Evolutionary conservation across 768 basidiomycete genomes (phyloP).

Genomic region (Termitomyces sp.): DNA sequence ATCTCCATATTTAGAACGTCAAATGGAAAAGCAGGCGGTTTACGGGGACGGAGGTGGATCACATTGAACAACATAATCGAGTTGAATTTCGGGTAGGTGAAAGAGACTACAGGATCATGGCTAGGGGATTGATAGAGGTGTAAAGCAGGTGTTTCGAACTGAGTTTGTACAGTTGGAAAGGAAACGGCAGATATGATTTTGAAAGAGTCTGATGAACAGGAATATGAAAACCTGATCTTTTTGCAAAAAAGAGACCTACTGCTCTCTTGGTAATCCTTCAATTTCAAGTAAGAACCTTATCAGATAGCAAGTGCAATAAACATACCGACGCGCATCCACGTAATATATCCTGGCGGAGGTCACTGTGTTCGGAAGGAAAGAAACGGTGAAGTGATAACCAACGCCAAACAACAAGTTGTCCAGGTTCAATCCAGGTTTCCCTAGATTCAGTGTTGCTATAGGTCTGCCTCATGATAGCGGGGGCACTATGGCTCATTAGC

Average conservation of each 20-base stretch:
- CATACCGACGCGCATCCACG: constrained; percentile 60
- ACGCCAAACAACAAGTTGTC: constrained; percentile 55
- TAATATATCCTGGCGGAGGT: constrained; percentile 28
- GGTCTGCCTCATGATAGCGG: constrained; percentile 36
- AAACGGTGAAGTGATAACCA: constrained; percentile 66
- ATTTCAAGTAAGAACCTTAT: background rate
- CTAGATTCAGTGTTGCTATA: constrained; percentile 18
- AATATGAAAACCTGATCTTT: background rate
- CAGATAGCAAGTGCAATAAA: background rate
- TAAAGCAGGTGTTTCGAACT: constrained; percentile 28
- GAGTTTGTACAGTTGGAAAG: constrained; percentile 32
- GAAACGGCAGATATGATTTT: constrained; percentile 48
- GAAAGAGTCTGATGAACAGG: constrained; percentile 50
- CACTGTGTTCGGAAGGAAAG: constrained; percentile 42
- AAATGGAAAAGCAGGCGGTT: constrained; percentile 35
- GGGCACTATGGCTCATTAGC: constrained; percentile 47
- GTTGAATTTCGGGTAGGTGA: constrained; percentile 32
- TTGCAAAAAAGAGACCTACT: constrained; percentile 33
- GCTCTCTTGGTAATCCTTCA: constrained; percentile 72
- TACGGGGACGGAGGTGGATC: constrained; percentile 37
- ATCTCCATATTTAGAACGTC: constrained; percentile 19
- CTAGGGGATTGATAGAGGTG: constrained; percentile 36
- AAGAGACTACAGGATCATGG: constrained; percentile 49
- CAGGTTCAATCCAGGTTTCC: constrained; percentile 32
- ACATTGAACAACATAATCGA: constrained; percentile 41